Evolutionary conservation across 2,329 filamentous ascomycete species (phyloP).

Genomic region (Colletotrichum orbiculare): DNA sequence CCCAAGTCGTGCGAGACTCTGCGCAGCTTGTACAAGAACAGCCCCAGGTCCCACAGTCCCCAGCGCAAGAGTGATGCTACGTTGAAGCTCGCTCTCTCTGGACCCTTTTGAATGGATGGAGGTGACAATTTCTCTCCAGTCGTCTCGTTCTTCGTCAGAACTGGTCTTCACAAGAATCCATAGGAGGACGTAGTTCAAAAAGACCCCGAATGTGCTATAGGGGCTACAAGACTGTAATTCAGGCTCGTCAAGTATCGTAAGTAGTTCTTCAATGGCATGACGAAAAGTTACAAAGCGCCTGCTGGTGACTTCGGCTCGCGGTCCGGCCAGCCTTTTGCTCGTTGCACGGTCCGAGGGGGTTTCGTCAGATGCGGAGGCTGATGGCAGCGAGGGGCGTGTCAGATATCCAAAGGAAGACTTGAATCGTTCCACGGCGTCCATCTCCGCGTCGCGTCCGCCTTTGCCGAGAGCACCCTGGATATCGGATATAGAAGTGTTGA

Average conservation of each 20-base stretch:
- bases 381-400: neutral
- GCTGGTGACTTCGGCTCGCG: neutral
- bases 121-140: neutral
- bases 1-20: slow-evolving; percentile 8
- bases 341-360: neutral
- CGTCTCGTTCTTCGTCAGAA: neutral
- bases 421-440: slow-evolving; percentile 1
- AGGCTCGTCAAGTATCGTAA: neutral
- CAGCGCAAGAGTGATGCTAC: too few species aligned
- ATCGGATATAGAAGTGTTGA: slow-evolving; percentile 8
- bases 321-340: too few species aligned
- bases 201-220: slow-evolving; percentile 12
- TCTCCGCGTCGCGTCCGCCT: neutral
- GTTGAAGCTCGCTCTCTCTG: too few species aligned
- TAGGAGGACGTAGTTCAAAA: slow-evolving; percentile 12
- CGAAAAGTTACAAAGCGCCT: neutral
- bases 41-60: neutral
- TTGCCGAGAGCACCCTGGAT: slow-evolving; percentile 23
- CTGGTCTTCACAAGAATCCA: slow-evolving; percentile 10
- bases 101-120: neutral
- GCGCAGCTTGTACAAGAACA: slow-evolving; percentile 8
- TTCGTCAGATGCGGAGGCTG: neutral
- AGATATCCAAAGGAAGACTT: neutral
- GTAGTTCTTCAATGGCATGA: neutral
- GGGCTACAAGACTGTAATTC: neutral